A percentile compares a stretch with the other conserved stretches of the same genome.
Evolutionary conservation across 2,329 filamentous ascomycete species (phyloP).

Genomic region (Colletotrichum sublineola): DNA sequence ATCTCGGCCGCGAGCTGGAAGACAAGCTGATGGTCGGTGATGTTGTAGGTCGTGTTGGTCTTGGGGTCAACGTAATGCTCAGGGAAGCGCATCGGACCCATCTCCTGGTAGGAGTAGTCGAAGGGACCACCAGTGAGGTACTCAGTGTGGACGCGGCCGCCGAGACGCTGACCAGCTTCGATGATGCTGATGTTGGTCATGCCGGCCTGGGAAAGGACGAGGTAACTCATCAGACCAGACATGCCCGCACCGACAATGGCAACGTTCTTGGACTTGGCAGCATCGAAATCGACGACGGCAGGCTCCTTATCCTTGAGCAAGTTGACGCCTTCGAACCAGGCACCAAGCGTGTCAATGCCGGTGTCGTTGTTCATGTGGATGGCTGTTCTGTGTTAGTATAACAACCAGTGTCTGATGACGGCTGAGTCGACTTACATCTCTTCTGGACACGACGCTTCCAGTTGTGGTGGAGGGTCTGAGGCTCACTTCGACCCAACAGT

Average conservation of each 20-base stretch:
- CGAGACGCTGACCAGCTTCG: constrained; percentile 71
- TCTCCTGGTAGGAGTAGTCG: constrained; percentile 77
- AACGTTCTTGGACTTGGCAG: constrained; percentile 69
- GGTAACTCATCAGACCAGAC: constrained; percentile 72
- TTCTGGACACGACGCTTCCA: constrained; percentile 45
- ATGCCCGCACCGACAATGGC: constrained; percentile 77
- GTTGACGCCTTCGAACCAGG: constrained; percentile 76
- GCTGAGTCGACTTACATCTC: constrained; percentile 35
- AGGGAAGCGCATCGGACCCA: constrained; percentile 76
- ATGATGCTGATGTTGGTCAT: constrained; percentile 72
- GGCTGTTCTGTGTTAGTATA: constrained; percentile 45
- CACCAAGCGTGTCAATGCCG: constrained; percentile 62
- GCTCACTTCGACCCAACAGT: constrained; percentile 53
- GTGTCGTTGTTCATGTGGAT: constrained; percentile 65
- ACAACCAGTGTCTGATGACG: constrained; percentile 6
- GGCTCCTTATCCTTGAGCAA: constrained; percentile 68
- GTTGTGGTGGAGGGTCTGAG: constrained; percentile 49
- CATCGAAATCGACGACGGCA: constrained; percentile 63
- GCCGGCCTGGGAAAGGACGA: constrained; percentile 64
- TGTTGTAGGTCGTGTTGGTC: constrained; percentile 69
- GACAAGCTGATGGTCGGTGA: constrained; percentile 74
- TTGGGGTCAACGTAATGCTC: constrained; percentile 62
- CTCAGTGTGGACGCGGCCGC: constrained; percentile 73
- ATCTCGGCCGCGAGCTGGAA: constrained; percentile 73
- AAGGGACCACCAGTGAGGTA: constrained; percentile 71